Percentiles rank a stretch among this genome's conserved stretches.
Evolutionary conservation across 75 land plant genomes (phyloP).

Genomic region (Ceratopteris richardii): DNA sequence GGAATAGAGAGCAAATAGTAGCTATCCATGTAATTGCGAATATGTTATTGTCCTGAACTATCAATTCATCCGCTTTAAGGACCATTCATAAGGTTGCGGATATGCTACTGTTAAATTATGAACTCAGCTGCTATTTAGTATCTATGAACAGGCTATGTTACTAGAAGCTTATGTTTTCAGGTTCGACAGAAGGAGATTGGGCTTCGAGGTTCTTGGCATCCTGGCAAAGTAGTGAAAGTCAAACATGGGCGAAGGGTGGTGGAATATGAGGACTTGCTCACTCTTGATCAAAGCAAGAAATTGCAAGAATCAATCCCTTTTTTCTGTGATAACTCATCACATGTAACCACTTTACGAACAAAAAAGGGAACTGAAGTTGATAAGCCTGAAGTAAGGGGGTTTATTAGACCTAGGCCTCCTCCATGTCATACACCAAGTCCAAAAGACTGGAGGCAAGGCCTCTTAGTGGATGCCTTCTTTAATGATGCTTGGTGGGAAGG

Average conservation of each 20-base stretch:
- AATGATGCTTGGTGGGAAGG: constrained; percentile 93
- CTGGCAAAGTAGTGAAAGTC: constrained; percentile 30
- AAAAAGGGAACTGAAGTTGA: background rate
- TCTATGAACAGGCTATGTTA: no score
- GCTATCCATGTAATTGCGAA: no score
- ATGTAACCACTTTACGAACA: background rate
- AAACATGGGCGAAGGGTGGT: constrained; percentile 14
- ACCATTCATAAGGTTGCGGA: no score
- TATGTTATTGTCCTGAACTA: no score
- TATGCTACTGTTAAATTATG: no score
- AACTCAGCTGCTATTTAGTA: no score
- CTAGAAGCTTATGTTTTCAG: constrained; percentile 17
- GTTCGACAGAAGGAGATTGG: constrained; percentile 55
- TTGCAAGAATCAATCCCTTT: constrained; percentile 37
- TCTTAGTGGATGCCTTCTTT: constrained; percentile 56
- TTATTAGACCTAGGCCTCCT: constrained; percentile 57
- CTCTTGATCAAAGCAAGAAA: constrained; percentile 14
- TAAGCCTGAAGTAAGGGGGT: constrained; percentile 17
- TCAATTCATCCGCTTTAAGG: no score
- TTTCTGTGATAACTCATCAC: constrained; percentile 22
- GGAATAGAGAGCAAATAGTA: no score
- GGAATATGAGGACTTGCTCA: constrained; percentile 40
- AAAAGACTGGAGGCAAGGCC: constrained; percentile 30
- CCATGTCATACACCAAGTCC: background rate
- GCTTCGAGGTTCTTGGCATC: constrained; percentile 66